Evolutionary conservation across 2,329 filamentous ascomycete genomes (phyloP).

Genomic region (Colletotrichum tabaci): DNA sequence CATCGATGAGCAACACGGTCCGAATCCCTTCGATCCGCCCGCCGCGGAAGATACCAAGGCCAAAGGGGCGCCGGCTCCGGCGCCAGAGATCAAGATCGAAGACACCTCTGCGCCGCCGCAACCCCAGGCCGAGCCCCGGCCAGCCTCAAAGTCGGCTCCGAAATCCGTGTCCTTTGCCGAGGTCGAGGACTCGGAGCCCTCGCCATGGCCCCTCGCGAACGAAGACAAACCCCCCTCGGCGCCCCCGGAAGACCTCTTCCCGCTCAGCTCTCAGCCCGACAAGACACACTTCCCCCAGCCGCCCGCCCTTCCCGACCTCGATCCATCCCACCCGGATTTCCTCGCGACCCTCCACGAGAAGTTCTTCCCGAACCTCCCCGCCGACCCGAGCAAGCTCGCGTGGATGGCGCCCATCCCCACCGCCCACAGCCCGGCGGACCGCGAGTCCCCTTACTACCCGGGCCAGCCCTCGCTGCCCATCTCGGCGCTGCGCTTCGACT

Average conservation of each 20-base stretch:
- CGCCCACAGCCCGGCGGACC: slow-evolving; percentile 74
- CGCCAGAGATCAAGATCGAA: slow-evolving; percentile 55
- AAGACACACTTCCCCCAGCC: slow-evolving; percentile 75
- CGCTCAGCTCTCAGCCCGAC: slow-evolving; percentile 55
- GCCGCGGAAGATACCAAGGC: slow-evolving; percentile 21
- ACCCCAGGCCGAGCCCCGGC: slow-evolving; percentile 2
- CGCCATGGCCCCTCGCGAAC: slow-evolving; percentile 47
- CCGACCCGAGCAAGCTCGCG: slow-evolving; percentile 87
- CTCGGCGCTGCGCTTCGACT: slow-evolving; percentile 89
- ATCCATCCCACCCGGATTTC: slow-evolving; percentile 87
- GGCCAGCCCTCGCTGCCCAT: slow-evolving; percentile 79
- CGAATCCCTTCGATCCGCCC: slow-evolving; percentile 60
- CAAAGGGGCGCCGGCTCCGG: slow-evolving; percentile 32
- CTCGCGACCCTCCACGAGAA: slow-evolving; percentile 88
- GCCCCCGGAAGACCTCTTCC: slow-evolving; percentile 60
- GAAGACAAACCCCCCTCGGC: slow-evolving; percentile 60
- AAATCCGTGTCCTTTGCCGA: slow-evolving; percentile 14
- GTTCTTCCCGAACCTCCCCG: slow-evolving; percentile 91
- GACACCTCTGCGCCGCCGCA: slow-evolving; percentile 48
- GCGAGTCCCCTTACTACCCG: slow-evolving; percentile 86
- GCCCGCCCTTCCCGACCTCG: slow-evolving; percentile 76
- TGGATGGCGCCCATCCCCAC: slow-evolving; percentile 88
- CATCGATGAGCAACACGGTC: slow-evolving; percentile 73
- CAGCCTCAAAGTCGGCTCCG: slow-evolving; percentile 22
- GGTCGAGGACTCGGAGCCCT: slow-evolving; percentile 10